Base-by-base conservation (phyloP, 2,329 filamentous ascomycete species). In the Sporothrix mexicana region DNA sequence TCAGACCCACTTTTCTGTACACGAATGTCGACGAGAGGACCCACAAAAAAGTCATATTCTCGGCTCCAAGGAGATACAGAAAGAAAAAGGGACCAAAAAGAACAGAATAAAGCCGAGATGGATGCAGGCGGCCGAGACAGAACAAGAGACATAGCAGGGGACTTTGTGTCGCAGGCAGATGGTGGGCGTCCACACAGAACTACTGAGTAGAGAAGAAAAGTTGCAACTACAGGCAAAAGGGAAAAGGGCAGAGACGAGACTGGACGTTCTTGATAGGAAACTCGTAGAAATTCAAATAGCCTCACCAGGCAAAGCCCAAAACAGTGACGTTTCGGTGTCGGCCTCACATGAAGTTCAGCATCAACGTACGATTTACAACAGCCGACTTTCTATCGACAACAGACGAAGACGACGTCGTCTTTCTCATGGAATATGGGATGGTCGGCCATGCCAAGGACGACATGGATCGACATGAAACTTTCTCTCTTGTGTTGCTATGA, bases 381-480 rank as follows among this genome's bases (percentile, higher is more conserved):
- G 30, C 5, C 30, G 15, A 51, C 47, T n/a, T 51, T 49, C 47
- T 51, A 13, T 51, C 30, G 47, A 51, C 5, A 51, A 15, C 47
- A 51, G 30, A 30, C 17, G 47, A 51, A 17, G 17, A 51, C 13
- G 5, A 20, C n/a, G n/a, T 55, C 51, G n/a, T 23, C 15, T 9
- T 47, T 17, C 15, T 20, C 51, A 53, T 36, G 30, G 51, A 10
- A 17, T 51, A 8, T 57, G 53, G 55, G 30, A 59, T 36, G 55
- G 51, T 12, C 51, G 20, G 51, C 51, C 25, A 25, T 36, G 55
- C 55, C 25, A n/a, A 41, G 55, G 25, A 17, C 15, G 55, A 59
- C 55, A 59, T 59, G 55, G 55, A 59, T 36, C 25, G 55, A 59
- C 55, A 36, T 59, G 55, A 59, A 59, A 59, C 55, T 59, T 59